Evolutionary conservation across 1,284 basidiomycete genomes (phyloP), one percentile per base, ranked within the genome.

Genomic region (Austroboletus niveus): DNA sequence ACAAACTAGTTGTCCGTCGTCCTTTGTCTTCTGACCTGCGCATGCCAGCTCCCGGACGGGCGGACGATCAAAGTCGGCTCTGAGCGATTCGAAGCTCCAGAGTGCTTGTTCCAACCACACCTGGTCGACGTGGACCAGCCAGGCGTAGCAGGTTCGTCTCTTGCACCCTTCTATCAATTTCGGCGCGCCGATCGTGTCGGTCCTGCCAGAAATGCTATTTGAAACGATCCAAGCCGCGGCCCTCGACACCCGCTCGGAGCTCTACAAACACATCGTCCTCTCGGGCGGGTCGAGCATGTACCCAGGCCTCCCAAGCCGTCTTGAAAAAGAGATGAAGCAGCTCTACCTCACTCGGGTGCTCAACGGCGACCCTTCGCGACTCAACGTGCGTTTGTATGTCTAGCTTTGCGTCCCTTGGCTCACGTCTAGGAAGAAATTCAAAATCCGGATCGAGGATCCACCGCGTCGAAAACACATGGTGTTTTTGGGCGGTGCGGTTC

Each of bases 261-360:
- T 99, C 17, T 99, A 98, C 82, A 98, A 98, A 71, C 95, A 99
- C 71, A 89, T 99, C 66, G 96, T 99, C 14, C 85, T 99, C 17
- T 96, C 92, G 12, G 97, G 97, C 46, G 97, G 97, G 20, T 95
- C 92, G 20, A 94, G 89, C 70, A 99, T 99, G 96, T 99, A 99
- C 71, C 96, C 97, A 22, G 97, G 97, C 29, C 82, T 99, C 57
- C 97, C 96, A 6, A 94, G 89, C 69, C 84, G 96, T 41, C 78
- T 99, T 43, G 97, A 99, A 74, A 99, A 99, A 77, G 97, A 99
- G 76, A 94, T 99, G 92, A 99, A 99, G 75, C 96, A 99, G 72
- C 79, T 99, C 39, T 96, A 98, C 72, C 81, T 99, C 54, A 92
- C 92, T 7, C 81, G 88, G 17, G 93, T 98, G 12, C 79, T 99